Base-by-base conservation (phyloP, 2,329 filamentous ascomycete genomes). In the Byssochlamys sp. region DNA sequence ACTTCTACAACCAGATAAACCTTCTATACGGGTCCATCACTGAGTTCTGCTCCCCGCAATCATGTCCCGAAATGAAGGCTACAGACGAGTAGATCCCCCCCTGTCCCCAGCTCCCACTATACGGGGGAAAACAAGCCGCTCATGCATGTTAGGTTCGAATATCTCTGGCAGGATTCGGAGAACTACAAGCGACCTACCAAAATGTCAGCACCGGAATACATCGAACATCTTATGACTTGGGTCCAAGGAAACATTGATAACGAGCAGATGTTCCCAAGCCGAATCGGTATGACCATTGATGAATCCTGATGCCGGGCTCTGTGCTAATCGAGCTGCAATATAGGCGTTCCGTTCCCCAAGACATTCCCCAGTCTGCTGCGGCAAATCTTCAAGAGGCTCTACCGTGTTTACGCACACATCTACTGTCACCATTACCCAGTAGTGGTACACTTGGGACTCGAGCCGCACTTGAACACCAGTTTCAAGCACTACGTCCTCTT, bases 1-100 rank as follows among this genome's bases (percentile, higher is more conserved):
- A 99, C 77, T 99, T 99, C 77, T 99, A 99, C 84, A 99, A 99
- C 79, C 94, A 99, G 77, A 95, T 99, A 80, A 99, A 99, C 77
- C 83, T 99, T 35, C 86, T 99, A 59, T 99, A 99, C 73, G 95
- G 95, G 59, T 94, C 94, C 64, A 99, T 99, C 71, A 99, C 94
- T 59, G 94, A 99, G 72, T 99, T 99, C 77, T 99, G 94, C 80
- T 97, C 94, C 27, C 92, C 94, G 31, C 88, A 94, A 72, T 91
- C 91, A 63, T 99, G 94, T 73, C 94, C 94, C 0, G 94, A 97
- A 78, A 99, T 99, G 94, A 99, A 99, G 77, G 94, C 94, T n/a
- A 99, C 94, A 9, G 95, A 99, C 77, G 94, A 99, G 88, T 94
- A 81, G 63, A 84, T 59, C 35, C 25, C 35, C 33, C 33, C 6